Percentiles rank a stretch among this genome's conserved stretches.
These are phyloP conservation scores for Rhodotorula mucilaginosa DNA, from an alignment of 1,284 basidiomycete genomes.

Conservation along the genomic window DNA sequence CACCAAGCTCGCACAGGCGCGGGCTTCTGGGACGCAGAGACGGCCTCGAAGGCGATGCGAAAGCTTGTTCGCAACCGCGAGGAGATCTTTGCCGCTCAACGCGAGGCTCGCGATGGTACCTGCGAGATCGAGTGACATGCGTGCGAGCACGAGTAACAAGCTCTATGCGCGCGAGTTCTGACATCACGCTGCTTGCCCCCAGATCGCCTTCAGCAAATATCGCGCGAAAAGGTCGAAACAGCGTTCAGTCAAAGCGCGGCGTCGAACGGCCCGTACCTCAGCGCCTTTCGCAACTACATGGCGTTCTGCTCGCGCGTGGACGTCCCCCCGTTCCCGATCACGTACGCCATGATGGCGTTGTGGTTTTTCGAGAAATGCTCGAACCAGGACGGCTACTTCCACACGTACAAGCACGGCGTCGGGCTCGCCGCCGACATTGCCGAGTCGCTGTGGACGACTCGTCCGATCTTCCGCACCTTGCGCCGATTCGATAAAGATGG, in stretches of 20 bases:
- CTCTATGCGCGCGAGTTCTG: no score
- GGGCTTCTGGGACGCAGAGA: no score
- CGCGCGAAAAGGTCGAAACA: background rate
- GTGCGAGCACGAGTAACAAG: no score
- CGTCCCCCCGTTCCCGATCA: background rate
- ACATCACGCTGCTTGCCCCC: no score
- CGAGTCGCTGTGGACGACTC: background rate
- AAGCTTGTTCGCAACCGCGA: no score
- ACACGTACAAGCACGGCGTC: background rate
- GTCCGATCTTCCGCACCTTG: background rate
- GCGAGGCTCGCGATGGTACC: no score
- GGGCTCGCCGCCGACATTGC: no score
- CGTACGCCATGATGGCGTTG: background rate
- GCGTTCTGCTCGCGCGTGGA: background rate
- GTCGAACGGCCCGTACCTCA: background rate
- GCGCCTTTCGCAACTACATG: background rate
- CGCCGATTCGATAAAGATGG: background rate
- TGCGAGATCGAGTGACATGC: background rate
- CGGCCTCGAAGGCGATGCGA: no score
- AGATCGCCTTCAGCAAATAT: background rate
- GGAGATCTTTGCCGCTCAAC: no score
- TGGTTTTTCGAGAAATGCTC: background rate
- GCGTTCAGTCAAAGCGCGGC: background rate
- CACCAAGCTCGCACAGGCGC: no score
- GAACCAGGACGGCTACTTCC: background rate